Conservation (phyloP, 2,329 filamentous ascomycete genomes). For the Aureobasidium sp. region DNA sequence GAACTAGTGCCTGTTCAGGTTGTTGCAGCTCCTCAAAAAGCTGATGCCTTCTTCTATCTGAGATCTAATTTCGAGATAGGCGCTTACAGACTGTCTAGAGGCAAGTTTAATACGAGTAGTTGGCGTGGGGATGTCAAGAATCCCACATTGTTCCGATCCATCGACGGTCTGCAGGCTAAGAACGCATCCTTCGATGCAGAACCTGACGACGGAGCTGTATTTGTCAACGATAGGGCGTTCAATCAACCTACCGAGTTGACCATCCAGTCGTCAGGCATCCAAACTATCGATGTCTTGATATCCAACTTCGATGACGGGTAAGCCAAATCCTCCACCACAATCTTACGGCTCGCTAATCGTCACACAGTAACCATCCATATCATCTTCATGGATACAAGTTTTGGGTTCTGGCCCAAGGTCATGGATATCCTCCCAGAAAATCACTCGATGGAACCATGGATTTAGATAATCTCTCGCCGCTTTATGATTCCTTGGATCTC, state of each 20-base stretch:
- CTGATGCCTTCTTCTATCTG: slow-evolving; percentile 47
- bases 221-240: slow-evolving; percentile 27
- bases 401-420: slow-evolving; percentile 29
- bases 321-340: not conserved
- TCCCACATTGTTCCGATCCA: slow-evolving; percentile 44
- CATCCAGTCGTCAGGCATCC: slow-evolving; percentile 29
- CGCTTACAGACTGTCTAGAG: slow-evolving; percentile 49
- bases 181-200: slow-evolving; percentile 22
- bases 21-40: slow-evolving; percentile 37
- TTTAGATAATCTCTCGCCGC: slow-evolving; percentile 22
- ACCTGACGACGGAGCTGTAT: slow-evolving; percentile 18
- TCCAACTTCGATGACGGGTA: slow-evolving; percentile 30
- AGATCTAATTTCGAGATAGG: slow-evolving; percentile 54
- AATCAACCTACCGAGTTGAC: slow-evolving; percentile 25
- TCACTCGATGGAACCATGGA: slow-evolving; percentile 19
- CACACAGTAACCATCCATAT: slow-evolving; percentile 24
- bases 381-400: slow-evolving; percentile 32
- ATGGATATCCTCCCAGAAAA: slow-evolving; percentile 25
- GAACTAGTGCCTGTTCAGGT: slow-evolving; percentile 39
- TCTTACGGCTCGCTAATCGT: not conserved
- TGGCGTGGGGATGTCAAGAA: slow-evolving; percentile 42
- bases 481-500: slow-evolving; percentile 29
- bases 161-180: slow-evolving; percentile 35
- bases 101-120: slow-evolving; percentile 50
- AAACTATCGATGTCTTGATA: slow-evolving; percentile 30